Evolutionary conservation across 176 grass and related monocot genomes (phyloP), one percentile per base, ranked within the genome.

Genomic region (Musa itinerans): DNA sequence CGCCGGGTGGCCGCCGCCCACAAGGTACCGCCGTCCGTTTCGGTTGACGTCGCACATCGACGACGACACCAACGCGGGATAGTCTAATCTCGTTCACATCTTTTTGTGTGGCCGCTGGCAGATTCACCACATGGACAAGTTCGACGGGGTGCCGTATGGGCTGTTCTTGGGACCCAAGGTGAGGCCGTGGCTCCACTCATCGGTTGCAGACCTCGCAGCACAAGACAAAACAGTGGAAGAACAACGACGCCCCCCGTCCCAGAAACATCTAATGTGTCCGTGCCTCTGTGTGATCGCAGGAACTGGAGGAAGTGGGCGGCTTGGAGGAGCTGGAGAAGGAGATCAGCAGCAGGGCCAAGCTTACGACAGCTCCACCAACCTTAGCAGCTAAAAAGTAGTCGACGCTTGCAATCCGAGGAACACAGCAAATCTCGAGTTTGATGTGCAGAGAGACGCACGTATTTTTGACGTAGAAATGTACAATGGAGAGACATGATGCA

Each of bases 81-180:
- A 4, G n/a, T 61, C 15, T 61, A 12, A 56, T 14, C 12, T 56
- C 54, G 12, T 16, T 56, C 54, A 56, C 54, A 56, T 56, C 0
- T 61, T 7, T 7, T 81, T 14, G 56, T 65, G 23, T 43, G 23
- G 63, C 11, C 51, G 29, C 76, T 73, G 10, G 5, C 85, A 92
- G 93, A 96, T 96, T 17, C 93, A 96, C 71, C 93, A 96, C 87
- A 92, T 81, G 87, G 89, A 92, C 73, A 96, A 92, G 85, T 96
- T 92, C 76, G 74, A 83, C 0, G 87, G 92, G 50, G 92, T 96
- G 75, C 92, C 92, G 6, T 96, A 88, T 43, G 92, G 92, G 52
- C 78, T 96, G 10, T 96, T 96, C 72, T 74, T 96, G 49, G 92
- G 92, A 3, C 92, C 92, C 52, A 96, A 96, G 92, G 92, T 92